Conservation (phyloP, 1,284 basidiomycete genomes). For the Ceratobasidium sp. region DNA sequence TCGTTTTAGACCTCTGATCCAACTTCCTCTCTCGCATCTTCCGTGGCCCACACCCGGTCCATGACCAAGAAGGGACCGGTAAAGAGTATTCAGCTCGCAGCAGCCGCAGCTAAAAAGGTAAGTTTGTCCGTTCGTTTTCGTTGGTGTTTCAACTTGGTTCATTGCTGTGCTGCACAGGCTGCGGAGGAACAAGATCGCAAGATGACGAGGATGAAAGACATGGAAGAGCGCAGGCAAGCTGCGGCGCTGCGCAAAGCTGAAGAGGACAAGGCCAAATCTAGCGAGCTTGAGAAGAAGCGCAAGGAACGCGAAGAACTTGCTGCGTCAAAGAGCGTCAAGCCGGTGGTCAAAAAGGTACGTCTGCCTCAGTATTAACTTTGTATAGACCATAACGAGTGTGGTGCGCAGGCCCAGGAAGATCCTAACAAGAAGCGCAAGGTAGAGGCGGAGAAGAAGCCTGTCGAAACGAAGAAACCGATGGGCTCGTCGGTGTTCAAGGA, state of each 20-base stretch:
- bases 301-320: constrained; percentile 82
- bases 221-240: constrained; percentile 80
- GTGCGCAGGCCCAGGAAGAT: constrained; percentile 67
- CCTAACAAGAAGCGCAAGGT: constrained; percentile 76
- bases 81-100: constrained; percentile 86
- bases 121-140: constrained; percentile 46
- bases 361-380: neutral
- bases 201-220: constrained; percentile 76
- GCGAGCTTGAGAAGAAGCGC: constrained; percentile 75
- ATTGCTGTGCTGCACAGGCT: constrained; percentile 66
- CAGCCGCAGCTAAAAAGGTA: constrained; percentile 87
- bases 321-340: constrained; percentile 69
- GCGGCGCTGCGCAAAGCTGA: constrained; percentile 81
- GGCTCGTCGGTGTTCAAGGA: constrained; percentile 55
- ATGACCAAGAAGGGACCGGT: constrained; percentile 62
- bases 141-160: constrained; percentile 12
- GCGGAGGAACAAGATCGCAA: constrained; percentile 88
- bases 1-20: constrained; percentile 15
- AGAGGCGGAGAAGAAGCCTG: constrained; percentile 67
- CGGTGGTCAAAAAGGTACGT: constrained; percentile 46
- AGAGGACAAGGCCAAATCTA: constrained; percentile 73
- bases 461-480: constrained; percentile 68
- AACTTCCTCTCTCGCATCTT: constrained; percentile 38
- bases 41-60: constrained; percentile 42
- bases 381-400: neutral